Base-by-base conservation (phyloP, 176 grass and related monocot genomes). In the Musa schizocarpa region DNA sequence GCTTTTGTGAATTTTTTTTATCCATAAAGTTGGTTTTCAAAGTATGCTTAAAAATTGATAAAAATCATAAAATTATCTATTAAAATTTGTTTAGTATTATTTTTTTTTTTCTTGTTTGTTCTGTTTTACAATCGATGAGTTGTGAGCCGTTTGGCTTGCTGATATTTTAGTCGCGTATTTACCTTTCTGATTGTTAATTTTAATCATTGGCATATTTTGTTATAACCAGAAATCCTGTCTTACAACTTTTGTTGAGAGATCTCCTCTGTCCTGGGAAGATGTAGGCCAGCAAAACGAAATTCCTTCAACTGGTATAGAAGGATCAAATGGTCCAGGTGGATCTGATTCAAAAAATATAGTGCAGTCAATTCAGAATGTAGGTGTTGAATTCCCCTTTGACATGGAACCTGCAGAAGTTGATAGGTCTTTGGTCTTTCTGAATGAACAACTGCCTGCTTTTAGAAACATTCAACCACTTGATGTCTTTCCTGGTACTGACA, bases 181-280 rank as follows among this genome's bases (percentile, higher is more conserved):
- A 25, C 21, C 49, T 26, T 85, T 71, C 78, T 79, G 48, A 16
- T 78, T 56, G 23, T 66, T 52, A 63, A 56, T 10, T 76, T 78
- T 87, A 71, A 55, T 11, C 57, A 71, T 79, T 24, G 51, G 13
- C 79, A 63, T 59, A 20, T 80, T 62, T 73, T 78, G 65, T 79
- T 53, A 77, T 74, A 79, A 86, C 53, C 83, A 99, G 96, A 95
- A 91, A 95, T 99, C 96, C 54, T 80, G 87, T 54, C 88, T 99
- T 82, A 73, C 89, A 70, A 86, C 86, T 76, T 99, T 99, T 88
- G 79, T 93, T 82, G 96, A 99, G 69, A 92, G 83, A 90, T 91
- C 88, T 63, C 86, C 90, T 70, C 91, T 77, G 4, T 88, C 91
- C 59, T 99, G 91, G 91, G 96, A 99, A 71, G 77, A 83, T 76